Evolutionary conservation across 768 basidiomycete genomes (phyloP).

Genomic region (Serendipita vermifera): DNA sequence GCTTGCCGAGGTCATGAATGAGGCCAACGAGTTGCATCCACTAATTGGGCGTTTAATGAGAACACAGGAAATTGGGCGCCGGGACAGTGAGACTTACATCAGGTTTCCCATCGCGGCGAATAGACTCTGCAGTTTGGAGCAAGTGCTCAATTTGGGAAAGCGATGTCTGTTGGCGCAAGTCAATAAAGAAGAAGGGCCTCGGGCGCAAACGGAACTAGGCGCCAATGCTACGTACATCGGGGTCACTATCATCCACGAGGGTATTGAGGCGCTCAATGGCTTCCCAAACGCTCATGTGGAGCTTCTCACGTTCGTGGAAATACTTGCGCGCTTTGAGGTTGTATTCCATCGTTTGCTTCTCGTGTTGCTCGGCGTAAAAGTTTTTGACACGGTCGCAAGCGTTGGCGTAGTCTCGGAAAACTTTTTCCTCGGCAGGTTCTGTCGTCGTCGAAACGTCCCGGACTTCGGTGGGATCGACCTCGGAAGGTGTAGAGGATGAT

Average conservation of each 20-base stretch:
- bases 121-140: constrained; percentile 84
- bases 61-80: background rate
- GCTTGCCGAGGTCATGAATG: constrained; percentile 81
- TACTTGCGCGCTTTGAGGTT: constrained; percentile 67
- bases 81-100: constrained; percentile 28
- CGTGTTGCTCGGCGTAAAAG: constrained; percentile 21
- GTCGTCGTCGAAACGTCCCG: background rate
- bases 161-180: constrained; percentile 39
- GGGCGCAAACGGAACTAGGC: constrained; percentile 4
- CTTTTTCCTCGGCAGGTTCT: background rate
- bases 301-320: constrained; percentile 59
- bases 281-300: constrained; percentile 43
- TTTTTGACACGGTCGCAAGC: constrained; percentile 13
- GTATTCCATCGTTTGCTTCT: constrained; percentile 78
- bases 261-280: constrained; percentile 81
- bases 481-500: background rate
- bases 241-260: constrained; percentile 81
- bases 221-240: constrained; percentile 41
- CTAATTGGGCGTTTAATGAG: constrained; percentile 9
- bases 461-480: background rate
- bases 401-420: constrained; percentile 13
- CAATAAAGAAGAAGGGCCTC: constrained; percentile 10
- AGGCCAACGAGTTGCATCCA: constrained; percentile 53
- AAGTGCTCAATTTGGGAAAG: constrained; percentile 83
- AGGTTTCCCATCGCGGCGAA: constrained; percentile 71